Conservation (phyloP, 352 stramenopile species). For the Pythium oligandrum region DNA sequence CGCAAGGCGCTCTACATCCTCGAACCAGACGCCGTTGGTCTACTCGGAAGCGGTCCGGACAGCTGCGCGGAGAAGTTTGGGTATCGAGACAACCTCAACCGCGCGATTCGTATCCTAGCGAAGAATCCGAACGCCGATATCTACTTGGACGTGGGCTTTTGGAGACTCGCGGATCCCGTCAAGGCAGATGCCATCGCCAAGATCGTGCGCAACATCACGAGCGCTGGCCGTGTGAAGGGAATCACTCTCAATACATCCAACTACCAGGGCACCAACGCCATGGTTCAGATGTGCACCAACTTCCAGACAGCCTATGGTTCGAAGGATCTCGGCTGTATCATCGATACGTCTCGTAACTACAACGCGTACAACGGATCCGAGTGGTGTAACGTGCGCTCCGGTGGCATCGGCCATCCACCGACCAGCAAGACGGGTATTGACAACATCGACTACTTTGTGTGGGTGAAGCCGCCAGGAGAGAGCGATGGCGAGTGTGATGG, state of each 20-base stretch:
- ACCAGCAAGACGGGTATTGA: constrained; percentile 35
- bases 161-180: constrained; percentile 23
- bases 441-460: constrained; percentile 67
- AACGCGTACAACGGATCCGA: constrained; percentile 28
- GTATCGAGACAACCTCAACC: constrained; percentile 55
- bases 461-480: constrained; percentile 60
- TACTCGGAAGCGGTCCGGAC: constrained; percentile 29
- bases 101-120: constrained; percentile 36
- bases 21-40: constrained; percentile 60
- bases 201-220: constrained; percentile 19
- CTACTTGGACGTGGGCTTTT: constrained; percentile 68
- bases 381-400: constrained; percentile 66
- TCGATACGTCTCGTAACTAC: constrained; percentile 68
- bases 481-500: constrained; percentile 55
- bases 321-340: constrained; percentile 40
- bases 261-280: constrained; percentile 54
- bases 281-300: constrained; percentile 37
- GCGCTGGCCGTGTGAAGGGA: constrained; percentile 38
- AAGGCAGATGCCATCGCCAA: constrained; percentile 10
- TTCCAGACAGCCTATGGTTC: constrained; percentile 49
- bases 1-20: constrained; percentile 70
- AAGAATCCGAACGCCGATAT: constrained; percentile 61
- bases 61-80: constrained; percentile 24
- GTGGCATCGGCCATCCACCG: constrained; percentile 51
- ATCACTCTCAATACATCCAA: constrained; percentile 74